Percentiles rank a stretch among this genome's conserved stretches.
phyloP scores from a whole-genome alignment of 129 eudicot genomes.

The Lactuca sativa region DNA sequence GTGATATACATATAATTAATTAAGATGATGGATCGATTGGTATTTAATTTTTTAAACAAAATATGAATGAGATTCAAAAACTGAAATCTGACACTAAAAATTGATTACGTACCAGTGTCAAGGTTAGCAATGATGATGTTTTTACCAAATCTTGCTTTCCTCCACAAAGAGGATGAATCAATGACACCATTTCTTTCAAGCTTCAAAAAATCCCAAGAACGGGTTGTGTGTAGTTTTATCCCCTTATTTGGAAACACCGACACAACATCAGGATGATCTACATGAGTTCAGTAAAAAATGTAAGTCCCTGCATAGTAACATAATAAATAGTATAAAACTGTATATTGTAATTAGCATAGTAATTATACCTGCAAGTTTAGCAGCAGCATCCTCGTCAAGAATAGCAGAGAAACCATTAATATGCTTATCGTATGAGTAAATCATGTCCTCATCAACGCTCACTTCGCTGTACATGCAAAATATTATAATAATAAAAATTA shows the following conservation, averaged over 20 bases:
- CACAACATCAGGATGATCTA: slow-evolving; percentile 71
- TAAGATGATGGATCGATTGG: neutral
- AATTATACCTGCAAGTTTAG: slow-evolving; percentile 52
- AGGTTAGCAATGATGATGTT: slow-evolving; percentile 71
- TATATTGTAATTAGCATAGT: neutral
- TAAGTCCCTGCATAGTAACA: neutral
- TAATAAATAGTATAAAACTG: neutral
- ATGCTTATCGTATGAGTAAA: slow-evolving; percentile 60
- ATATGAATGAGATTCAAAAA: neutral
- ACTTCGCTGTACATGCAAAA: slow-evolving; percentile 37
- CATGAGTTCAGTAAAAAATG: neutral
- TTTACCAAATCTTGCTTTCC: slow-evolving; percentile 70
- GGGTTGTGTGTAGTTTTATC: slow-evolving; percentile 69
- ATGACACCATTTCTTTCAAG: slow-evolving; percentile 51
- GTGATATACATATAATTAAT: neutral
- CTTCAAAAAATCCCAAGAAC: slow-evolving; percentile 67
- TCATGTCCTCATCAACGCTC: slow-evolving; percentile 48
- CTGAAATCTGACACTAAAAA: neutral
- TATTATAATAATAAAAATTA: neutral
- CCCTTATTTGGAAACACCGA: slow-evolving; percentile 52
- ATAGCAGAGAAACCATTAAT: slow-evolving; percentile 78
- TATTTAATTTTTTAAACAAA: too few species aligned
- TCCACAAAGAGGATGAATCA: slow-evolving; percentile 52
- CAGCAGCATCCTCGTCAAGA: slow-evolving; percentile 61
- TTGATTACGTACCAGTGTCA: slow-evolving; percentile 57